These are phyloP conservation scores for Neofusicoccum kwambonambiense DNA, from an alignment of 2,329 filamentous ascomycete species.

Conservation along the genomic window DNA sequence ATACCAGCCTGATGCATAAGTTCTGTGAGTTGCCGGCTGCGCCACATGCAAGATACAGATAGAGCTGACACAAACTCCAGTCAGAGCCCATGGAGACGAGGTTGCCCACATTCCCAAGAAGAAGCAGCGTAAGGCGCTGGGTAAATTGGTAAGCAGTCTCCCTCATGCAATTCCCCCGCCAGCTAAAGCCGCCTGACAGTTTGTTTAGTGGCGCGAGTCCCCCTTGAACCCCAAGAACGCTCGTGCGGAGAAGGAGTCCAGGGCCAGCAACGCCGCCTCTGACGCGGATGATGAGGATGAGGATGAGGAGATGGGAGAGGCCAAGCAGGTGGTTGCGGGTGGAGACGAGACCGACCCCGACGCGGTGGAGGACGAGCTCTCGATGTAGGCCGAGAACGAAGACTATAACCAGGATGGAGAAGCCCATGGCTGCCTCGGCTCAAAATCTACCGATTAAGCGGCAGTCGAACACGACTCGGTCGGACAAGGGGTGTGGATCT, in stretches of 20 bases:
- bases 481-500: not conserved
- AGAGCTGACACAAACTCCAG: not conserved
- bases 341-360: not conserved
- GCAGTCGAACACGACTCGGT: too few species aligned
- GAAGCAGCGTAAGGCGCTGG: not conserved
- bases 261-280: not conserved
- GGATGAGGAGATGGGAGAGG: not conserved
- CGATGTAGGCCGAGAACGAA: too few species aligned
- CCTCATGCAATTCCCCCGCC: not conserved
- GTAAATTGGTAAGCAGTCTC: not conserved
- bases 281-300: not conserved
- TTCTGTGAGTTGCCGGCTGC: not conserved
- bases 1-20: not conserved
- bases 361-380: not conserved
- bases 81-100: not conserved
- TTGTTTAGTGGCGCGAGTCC: not conserved
- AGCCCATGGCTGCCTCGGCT: too few species aligned
- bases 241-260: not conserved
- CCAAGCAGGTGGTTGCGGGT: not conserved
- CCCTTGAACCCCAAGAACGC: conserved; percentile 4
- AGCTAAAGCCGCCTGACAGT: not conserved
- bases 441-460: too few species aligned
- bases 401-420: too few species aligned
- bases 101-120: conserved; percentile 2
- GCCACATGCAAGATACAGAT: not conserved